Evolutionary conservation across 225 moss, liverwort and hornwort genomes (phyloP), one percentile per base, ranked within the genome.

Genomic region (Bryum argenteum): DNA sequence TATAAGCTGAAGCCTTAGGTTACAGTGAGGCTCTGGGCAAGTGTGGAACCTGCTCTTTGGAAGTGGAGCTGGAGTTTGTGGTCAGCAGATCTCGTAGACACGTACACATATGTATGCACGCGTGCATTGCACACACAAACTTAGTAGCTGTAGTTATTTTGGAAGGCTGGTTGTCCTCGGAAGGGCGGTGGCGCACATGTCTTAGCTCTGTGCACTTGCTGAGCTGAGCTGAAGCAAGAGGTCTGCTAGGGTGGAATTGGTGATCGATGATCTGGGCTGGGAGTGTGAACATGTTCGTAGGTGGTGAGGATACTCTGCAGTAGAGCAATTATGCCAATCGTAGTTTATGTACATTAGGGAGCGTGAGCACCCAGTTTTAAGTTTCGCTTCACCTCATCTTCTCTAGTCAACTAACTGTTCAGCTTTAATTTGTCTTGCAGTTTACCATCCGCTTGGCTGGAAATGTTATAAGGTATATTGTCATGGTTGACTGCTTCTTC

Each of bases 261-360:
- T 83, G 75, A 83, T 75, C 67, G 64, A 74, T 68, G 33, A 33
- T 33, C 33, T 33, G 33, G 33, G 33, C 70, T 77, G 79, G 81
- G 70, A 83, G 79, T 87, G 89, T 88, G 83, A 79, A 79, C 33
- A 80, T 85, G 75, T 83, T 79, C 81, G 81, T 86, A 74, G 77
- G 78, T 77, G 76, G 78, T 71, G 86, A 81, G 33, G 33, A 33
- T 33, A 33, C 33, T 74, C 79, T 81, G 84, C 81, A 80, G 80
- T 80, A 75, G 76, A 85, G 83, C 76, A 78, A 81, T 89, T 81
- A 84, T 87, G 80, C 82, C 87, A 82, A 83, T 91, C 86, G 78
- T 87, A 83, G 83, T 87, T 80, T 77, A 91, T 93, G 92, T 89
- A 89, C 83, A 91, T 81, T 92, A 95, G 89, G 89, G 91, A 91